Percentiles rank a stretch among this genome's conserved stretches.
phyloP scores from a whole-genome alignment of 2,329 filamentous ascomycete species.

The Fusarium liriodendri region DNA sequence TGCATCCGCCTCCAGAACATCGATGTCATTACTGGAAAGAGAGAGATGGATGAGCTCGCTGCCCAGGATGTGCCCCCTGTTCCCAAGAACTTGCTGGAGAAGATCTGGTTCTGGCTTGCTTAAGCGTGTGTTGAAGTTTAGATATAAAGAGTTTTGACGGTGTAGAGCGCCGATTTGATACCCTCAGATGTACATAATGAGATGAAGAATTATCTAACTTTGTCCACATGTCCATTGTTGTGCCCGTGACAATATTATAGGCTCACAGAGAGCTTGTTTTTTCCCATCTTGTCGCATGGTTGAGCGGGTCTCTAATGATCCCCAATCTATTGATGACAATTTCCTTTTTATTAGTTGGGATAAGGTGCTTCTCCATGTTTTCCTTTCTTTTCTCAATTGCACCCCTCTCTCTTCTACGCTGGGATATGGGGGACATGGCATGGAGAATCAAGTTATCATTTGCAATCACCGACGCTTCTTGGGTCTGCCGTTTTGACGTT shows the following conservation, averaged over 20 bases:
- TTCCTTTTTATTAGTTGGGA: too few relatives aligned
- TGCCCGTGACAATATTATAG: not conserved
- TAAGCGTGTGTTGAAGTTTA: conserved; percentile 38
- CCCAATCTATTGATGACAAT: too few relatives aligned
- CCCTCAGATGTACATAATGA: conserved; percentile 10
- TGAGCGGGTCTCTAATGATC: too few relatives aligned
- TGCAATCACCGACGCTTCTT: too few relatives aligned
- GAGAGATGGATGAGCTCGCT: conserved; percentile 70
- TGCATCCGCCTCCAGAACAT: conserved; percentile 20
- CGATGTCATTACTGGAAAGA: conserved; percentile 62
- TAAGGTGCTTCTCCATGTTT: too few relatives aligned
- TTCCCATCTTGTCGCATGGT: too few relatives aligned
- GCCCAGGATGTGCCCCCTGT: conserved; percentile 59
- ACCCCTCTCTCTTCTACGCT: too few relatives aligned
- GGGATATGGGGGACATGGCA: too few relatives aligned
- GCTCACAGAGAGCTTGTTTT: too few relatives aligned
- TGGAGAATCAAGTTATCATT: too few relatives aligned
- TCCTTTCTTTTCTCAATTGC: too few relatives aligned
- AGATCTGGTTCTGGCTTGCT: conserved; percentile 68
- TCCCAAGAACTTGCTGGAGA: conserved; percentile 63
- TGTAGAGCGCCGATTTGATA: conserved; percentile 6
- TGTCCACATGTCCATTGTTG: not conserved
- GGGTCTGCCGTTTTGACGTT: not conserved
- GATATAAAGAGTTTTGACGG: not conserved
- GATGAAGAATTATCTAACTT: not conserved